Conservation (phyloP, 139 green algal genomes). For the Auxenochlorella pyrenoidosa region DNA sequence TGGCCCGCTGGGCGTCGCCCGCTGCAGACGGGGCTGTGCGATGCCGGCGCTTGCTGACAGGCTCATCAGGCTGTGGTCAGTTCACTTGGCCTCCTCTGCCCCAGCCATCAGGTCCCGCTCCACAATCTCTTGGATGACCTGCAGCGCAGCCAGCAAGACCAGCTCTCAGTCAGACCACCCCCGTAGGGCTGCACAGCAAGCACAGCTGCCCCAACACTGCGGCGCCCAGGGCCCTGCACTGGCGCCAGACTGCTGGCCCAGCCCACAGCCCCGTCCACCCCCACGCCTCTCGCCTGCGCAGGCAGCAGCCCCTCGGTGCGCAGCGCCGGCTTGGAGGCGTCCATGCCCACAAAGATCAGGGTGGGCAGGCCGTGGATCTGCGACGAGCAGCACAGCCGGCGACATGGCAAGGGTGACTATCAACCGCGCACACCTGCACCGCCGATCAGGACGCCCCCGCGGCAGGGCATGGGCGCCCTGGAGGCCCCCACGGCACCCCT, state of each 20-base stretch:
- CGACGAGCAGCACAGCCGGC: neutral
- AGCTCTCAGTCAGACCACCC: neutral
- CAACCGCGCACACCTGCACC: neutral
- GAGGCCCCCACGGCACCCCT: neutral
- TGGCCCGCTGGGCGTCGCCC: neutral
- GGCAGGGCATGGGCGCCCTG: too few species aligned
- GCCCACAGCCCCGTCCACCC: neutral
- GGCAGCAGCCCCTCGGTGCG: slow-evolving; percentile 92
- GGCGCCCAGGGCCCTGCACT: too few species aligned
- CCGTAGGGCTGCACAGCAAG: too few species aligned
- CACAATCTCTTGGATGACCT: slow-evolving; percentile 37
- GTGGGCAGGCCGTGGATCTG: slow-evolving; percentile 97
- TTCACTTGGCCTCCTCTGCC: neutral
- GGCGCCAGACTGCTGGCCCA: neutral
- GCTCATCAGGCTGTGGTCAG: neutral
- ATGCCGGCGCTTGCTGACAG: neutral
- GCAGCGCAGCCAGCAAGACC: neutral
- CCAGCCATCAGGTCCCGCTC: slow-evolving; percentile 16
- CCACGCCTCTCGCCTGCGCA: slow-evolving; percentile 28
- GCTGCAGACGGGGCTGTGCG: neutral
- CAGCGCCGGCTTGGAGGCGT: slow-evolving; percentile 87
- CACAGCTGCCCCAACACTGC: too few species aligned
- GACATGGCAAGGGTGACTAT: neutral
- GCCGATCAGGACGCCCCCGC: too few species aligned
- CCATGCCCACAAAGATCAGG: slow-evolving; percentile 91